Evolutionary conservation across 257 asterid genomes (phyloP), one percentile per base, ranked within the genome.

Genomic region (Penstemon davidsonii): DNA sequence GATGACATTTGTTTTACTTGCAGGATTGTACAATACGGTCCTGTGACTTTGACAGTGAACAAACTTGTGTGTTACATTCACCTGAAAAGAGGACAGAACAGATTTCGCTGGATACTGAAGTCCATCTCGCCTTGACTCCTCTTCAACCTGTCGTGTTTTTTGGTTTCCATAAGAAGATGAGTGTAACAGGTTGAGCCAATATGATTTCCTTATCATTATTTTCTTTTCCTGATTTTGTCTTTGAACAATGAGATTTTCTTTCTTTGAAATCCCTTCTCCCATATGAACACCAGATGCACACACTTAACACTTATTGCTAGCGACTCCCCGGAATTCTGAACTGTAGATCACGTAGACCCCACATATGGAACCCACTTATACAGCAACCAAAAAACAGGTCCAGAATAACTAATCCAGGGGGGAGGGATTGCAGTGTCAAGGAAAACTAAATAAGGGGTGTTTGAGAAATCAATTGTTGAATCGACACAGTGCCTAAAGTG

Each of bases 101-200:
- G 65, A 94, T 94, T 76, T 82, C 96, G 46, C 60, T 86, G 4
- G 99, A 91, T 74, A 86, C 96, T 5, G 99, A 94, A 91, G 99
- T 94, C 64, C 99, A 94, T 83, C 96, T 94, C 58, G 99, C 99
- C 71, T 78, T 94, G 89, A 94, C 97, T 82, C 95, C 91, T 54
- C 96, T 94, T 79, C 96, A 82, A 85, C 95, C 99, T 73, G 91
- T 94, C 62, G 99, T 94, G 57, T 94, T 91, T 82, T 94, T 94
- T 60, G 96, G 99, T 71, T 91, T 94, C 83, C 97, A 94, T 77
- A 85, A 85, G 82, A 88, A 93, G 89, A 87, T 94, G 96, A 94
- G 99, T 75, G 99, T 94, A 25, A 91, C 97, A 94, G 99, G 99
- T 84, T 61, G 62, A 9, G 66, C 72, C 59, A 33, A 53, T 71